Conservation (phyloP, 1,284 basidiomycete genomes). For the Taiwanofungus camphoratus region DNA sequence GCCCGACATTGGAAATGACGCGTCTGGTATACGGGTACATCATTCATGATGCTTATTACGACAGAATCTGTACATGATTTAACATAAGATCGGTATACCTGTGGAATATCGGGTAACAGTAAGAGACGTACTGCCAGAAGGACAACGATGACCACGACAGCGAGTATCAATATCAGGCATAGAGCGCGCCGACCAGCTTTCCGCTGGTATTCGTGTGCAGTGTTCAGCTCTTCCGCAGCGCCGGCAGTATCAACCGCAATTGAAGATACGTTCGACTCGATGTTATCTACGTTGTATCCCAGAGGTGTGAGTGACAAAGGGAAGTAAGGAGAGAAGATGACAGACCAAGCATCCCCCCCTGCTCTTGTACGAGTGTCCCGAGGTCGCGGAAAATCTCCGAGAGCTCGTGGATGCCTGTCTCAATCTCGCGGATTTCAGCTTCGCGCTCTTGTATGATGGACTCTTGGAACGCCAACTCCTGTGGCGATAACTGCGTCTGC, state of each 20-base stretch:
- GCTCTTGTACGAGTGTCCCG: constrained; percentile 91
- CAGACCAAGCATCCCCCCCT: constrained; percentile 92
- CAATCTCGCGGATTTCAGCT: constrained; percentile 93
- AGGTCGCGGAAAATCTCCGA: constrained; percentile 97
- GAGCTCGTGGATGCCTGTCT: constrained; percentile 94
- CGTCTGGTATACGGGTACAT: too few relatives aligned
- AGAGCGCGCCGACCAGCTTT: constrained; percentile 88
- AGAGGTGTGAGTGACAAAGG: background rate
- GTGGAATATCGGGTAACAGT: constrained; percentile 23
- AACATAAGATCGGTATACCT: constrained; percentile 24
- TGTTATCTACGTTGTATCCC: constrained; percentile 69
- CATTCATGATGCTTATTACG: constrained; percentile 20
- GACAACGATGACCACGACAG: constrained; percentile 85
- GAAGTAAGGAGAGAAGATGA: background rate
- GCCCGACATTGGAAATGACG: too few relatives aligned
- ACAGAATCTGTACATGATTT: constrained; percentile 21
- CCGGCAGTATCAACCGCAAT: constrained; percentile 82
- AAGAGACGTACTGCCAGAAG: constrained; percentile 77
- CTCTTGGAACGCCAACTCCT: constrained; percentile 95
- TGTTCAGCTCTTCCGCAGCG: constrained; percentile 84
- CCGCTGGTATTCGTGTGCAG: constrained; percentile 92
- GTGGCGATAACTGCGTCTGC: constrained; percentile 73
- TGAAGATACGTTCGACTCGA: constrained; percentile 90
- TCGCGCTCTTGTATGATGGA: constrained; percentile 95
- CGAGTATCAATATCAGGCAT: constrained; percentile 85